These are phyloP conservation scores for Wickerhamomyces alni DNA, from an alignment of 805 yeast species.

Conservation along the genomic window DNA sequence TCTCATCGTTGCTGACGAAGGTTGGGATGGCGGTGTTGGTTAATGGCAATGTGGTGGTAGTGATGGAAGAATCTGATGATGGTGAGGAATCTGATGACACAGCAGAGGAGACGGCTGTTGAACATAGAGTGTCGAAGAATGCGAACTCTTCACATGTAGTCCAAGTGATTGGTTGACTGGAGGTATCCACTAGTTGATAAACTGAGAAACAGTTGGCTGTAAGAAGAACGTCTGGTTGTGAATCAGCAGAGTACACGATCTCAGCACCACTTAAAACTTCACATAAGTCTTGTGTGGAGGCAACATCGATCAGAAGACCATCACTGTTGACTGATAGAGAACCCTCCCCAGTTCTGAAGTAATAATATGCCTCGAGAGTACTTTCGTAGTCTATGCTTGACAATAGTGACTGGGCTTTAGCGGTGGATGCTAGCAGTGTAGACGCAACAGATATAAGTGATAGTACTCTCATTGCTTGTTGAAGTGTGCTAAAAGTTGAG, in stretches of 20 bases:
- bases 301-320: slow-evolving; percentile 5
- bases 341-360: slow-evolving; percentile 18
- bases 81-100: slow-evolving; percentile 1
- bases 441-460: slow-evolving; percentile 1
- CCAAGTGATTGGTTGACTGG: slow-evolving; percentile 15
- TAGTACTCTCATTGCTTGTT: background rate
- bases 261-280: slow-evolving; percentile 13
- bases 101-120: background rate
- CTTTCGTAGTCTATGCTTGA: slow-evolving; percentile 13
- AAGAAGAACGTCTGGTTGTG: slow-evolving; percentile 11
- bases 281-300: slow-evolving; percentile 10
- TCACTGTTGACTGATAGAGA: slow-evolving; percentile 6
- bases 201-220: slow-evolving; percentile 21
- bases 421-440: slow-evolving; percentile 13
- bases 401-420: slow-evolving; percentile 14
- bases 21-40: background rate
- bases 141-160: slow-evolving; percentile 21
- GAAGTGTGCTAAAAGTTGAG: background rate
- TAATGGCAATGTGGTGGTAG: background rate
- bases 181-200: slow-evolving; percentile 13
- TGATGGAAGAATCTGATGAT: background rate
- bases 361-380: slow-evolving; percentile 15
- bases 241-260: slow-evolving; percentile 16
- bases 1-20: background rate
- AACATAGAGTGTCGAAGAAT: slow-evolving; percentile 16